Base-by-base conservation (phyloP, 495 filamentous ascomycete species). In the Trichoderma reesei region DNA sequence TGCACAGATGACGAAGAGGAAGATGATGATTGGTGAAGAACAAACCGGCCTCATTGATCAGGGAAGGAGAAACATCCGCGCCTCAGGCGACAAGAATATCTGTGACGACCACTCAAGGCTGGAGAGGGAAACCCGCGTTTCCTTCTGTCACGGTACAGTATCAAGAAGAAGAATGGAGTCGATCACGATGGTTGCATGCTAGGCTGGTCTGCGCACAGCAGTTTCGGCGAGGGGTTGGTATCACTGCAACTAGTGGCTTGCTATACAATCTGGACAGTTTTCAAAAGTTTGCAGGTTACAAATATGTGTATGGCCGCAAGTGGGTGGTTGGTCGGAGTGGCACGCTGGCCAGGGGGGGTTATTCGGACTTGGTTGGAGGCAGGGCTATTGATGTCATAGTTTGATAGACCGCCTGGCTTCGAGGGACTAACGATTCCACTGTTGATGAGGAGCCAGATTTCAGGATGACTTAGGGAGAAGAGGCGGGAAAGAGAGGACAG, bases 1-100 rank as follows among this genome's bases (percentile, higher is more conserved):
- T n/a, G 54, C 41, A 41, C 64, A 90, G 86, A 92, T 78, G 89
- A 92, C 69, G 89, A 92, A 71, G 85, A 87, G 72, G 87, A 90
- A 68, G 83, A 88, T 63, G 89, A 92, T 68, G 88, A 91, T 74
- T 90, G 88, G 88, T 86, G 79, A 70, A 72, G 61, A 18, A 16
- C 39, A 63, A 41, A 33, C 14, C 18, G 1, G 41, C 1, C 31
- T 1, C 11, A 20, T 20, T 13, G 14, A 16, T n/a, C n/a, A n/a
- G n/a, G 39, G 18, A 42, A 5, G 39, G 46, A 5, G 9, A 48
- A n/a, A 26, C n/a, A 48, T 48, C 16, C 14, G n/a, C 44, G 16
- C 44, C 3, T 26, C 16, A 48, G 44, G 44, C 16, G n/a, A 4
- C 44, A 48, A 18, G 44, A 48, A n/a, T 48, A 6, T 3, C n/a